phyloP scores from a whole-genome alignment of 2,329 filamentous ascomycete genomes.

The Fusarium phyllophilum region DNA sequence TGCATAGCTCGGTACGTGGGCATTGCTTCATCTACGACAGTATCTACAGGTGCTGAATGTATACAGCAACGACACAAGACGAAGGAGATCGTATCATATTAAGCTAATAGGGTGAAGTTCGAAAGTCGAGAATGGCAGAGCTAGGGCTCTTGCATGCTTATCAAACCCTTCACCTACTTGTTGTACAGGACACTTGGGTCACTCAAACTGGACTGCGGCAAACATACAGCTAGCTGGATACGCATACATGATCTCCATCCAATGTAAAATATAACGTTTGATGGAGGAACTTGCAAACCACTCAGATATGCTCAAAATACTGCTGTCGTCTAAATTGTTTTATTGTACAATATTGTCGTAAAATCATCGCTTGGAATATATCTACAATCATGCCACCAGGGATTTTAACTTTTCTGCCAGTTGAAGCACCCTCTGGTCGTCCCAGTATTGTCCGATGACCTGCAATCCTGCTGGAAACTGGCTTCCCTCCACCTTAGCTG shows the following conservation, averaged over 20 bases:
- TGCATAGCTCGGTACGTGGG: neutral
- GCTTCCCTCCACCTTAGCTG: conserved; percentile 54
- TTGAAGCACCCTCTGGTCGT: conserved; percentile 72
- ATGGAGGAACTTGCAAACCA: neutral
- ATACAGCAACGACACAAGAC: neutral
- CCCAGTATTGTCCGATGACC: conserved; percentile 83
- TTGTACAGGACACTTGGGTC: neutral
- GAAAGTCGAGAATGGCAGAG: neutral
- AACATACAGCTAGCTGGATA: neutral
- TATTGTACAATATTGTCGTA: conserved; percentile 32
- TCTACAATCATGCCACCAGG: conserved; percentile 33
- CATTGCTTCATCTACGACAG: neutral
- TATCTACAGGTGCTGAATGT: neutral
- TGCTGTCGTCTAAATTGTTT: conserved; percentile 4
- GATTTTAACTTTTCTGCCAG: conserved; percentile 61
- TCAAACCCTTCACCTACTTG: neutral
- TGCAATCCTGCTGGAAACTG: conserved; percentile 69
- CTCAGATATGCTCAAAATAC: neutral
- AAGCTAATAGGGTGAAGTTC: neutral
- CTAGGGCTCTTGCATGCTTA: neutral
- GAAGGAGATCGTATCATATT: neutral
- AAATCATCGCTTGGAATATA: conserved; percentile 20
- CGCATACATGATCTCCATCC: neutral
- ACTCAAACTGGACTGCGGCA: neutral
- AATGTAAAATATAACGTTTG: neutral